Evolutionary conservation across 768 basidiomycete species (phyloP), one percentile per base, ranked within the genome.

Genomic region (Boletellus ananiceps): DNA sequence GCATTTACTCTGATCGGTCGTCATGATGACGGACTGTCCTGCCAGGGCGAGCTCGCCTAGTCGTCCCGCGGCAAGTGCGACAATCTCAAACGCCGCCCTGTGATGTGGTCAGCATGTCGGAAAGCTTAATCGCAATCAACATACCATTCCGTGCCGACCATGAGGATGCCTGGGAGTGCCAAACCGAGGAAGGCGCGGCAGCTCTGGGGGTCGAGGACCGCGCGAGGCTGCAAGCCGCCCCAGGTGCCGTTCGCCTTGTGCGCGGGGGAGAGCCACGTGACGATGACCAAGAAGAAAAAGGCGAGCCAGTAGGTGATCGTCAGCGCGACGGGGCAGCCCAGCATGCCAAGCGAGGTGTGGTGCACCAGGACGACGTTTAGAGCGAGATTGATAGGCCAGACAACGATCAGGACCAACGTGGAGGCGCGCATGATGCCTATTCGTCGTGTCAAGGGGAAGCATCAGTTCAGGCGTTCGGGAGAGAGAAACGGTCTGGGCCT

Each of bases 61-160:
- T 16, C 80, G 74, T 4, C 86, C 88, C 3, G 88, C 88, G 15
- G 84, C 83, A 19, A 90, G 69, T 4, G 88, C 85, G 11, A 89
- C 87, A 34, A 89, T 86, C 60, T 90, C 88, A 55, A 89, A 90
- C 0, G 86, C 84, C 38, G 83, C 83, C 86, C 86, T 87, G 35
- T 50, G 38, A 27, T 2, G 40, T 52, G 37, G 37, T 50, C n/a
- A 29, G 32, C 40, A 8, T n/a, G 4, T n/a, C 21, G 21, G 11
- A 32, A 12, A 2, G 16, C 14, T 31, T 27, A 25, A 21, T 46
- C 31, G 34, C 29, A 2, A 25, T 15, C 6, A 51, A 46, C 74
- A 46, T 59, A 86, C 86, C 86, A 90, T 71, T 90, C 88, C 4
- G 86, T 86, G 18, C 83, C 84, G 25, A 88, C 78, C 86, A 88